Evolutionary conservation across 1,284 basidiomycete genomes (phyloP).

Genomic region (Ustilago bromivora): DNA sequence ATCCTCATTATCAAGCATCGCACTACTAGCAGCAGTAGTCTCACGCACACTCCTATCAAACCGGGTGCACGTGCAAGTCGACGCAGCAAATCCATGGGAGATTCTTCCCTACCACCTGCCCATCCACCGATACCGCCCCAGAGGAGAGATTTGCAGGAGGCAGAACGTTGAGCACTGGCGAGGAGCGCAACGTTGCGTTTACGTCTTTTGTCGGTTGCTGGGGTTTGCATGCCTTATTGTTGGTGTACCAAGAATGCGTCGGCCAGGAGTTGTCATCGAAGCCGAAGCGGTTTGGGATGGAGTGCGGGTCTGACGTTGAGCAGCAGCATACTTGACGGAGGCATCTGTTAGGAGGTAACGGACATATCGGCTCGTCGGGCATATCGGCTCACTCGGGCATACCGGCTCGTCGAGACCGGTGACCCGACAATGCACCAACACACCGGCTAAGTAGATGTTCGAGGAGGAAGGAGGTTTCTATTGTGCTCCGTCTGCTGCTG

Average conservation of each 20-base stretch:
- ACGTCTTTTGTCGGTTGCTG: conserved; percentile 47
- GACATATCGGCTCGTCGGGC: too few relatives aligned
- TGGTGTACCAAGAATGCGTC: conserved; percentile 19
- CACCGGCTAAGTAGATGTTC: too few relatives aligned
- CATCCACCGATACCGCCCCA: conserved; percentile 53
- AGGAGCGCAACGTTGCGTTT: conserved; percentile 49
- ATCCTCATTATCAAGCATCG: too few relatives aligned
- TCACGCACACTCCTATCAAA: conserved; percentile 45
- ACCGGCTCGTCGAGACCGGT: too few relatives aligned
- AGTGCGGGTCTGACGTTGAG: conserved; percentile 23
- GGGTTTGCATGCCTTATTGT: conserved; percentile 40
- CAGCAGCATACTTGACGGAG: conserved; percentile 30
- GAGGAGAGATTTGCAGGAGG: conserved; percentile 36
- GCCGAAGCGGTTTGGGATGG: conserved; percentile 19
- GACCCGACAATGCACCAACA: too few relatives aligned
- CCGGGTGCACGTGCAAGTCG: conserved; percentile 47
- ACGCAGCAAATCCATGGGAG: conserved; percentile 50
- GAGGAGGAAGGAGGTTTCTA: too few relatives aligned
- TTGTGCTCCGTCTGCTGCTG: too few relatives aligned
- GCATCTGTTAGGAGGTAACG: conserved; percentile 49
- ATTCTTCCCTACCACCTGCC: conserved; percentile 53
- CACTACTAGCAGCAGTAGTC: conserved; percentile 31
- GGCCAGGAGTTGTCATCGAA: conserved; percentile 29
- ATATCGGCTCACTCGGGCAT: too few relatives aligned
- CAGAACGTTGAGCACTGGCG: conserved; percentile 34